Evolutionary conservation across 1,284 basidiomycete genomes (phyloP).

Genomic region (Fomitopsis pinicola): DNA sequence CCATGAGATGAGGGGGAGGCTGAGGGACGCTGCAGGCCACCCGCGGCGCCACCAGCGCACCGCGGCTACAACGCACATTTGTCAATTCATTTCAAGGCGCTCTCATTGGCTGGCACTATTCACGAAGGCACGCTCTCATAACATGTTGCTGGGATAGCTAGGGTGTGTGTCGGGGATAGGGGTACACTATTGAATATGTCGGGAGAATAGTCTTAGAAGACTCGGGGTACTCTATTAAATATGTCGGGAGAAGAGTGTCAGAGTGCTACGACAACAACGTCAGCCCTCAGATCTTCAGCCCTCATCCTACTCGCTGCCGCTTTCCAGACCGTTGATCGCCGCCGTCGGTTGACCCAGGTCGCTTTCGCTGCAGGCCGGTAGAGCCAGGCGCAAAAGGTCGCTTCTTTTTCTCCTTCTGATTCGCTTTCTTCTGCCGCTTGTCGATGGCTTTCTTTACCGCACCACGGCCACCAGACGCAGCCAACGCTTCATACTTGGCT

Average conservation of each 20-base stretch:
- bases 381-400: slow-evolving; percentile 51
- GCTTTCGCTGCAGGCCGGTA: background rate
- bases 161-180: background rate
- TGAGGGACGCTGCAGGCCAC: background rate
- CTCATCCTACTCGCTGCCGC: slow-evolving; percentile 6
- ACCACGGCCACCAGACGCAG: slow-evolving; percentile 66
- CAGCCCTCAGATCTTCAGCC: background rate
- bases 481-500: slow-evolving; percentile 75
- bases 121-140: too few relatives aligned
- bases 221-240: too few relatives aligned
- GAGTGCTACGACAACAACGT: too few relatives aligned
- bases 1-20: slow-evolving; percentile 7
- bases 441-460: slow-evolving; percentile 88
- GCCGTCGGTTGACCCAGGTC: background rate
- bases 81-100: background rate
- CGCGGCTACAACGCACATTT: background rate
- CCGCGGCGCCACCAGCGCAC: background rate
- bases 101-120: background rate
- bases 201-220: too few relatives aligned
- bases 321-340: background rate
- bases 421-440: slow-evolving; percentile 83
- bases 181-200: too few relatives aligned
- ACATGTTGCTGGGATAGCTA: background rate
- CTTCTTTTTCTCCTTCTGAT: slow-evolving; percentile 86
- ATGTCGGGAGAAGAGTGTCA: too few relatives aligned